Percentiles rank a stretch among this genome's conserved stretches.
Conservation (phyloP, 306 rosid species). For the Malus asiatica region DNA sequence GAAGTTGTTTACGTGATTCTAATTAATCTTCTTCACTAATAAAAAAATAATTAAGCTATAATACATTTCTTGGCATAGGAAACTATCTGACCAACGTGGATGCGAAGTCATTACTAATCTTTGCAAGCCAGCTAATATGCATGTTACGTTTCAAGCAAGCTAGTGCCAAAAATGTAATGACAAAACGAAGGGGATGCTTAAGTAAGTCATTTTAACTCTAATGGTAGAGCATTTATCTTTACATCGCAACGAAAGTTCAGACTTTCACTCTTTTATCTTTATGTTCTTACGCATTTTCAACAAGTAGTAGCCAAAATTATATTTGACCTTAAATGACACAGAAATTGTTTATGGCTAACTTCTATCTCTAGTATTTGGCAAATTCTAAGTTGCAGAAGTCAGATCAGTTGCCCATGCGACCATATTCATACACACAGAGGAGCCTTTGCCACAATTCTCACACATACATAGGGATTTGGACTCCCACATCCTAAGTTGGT, state of each 20-base stretch:
- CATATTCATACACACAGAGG: no score
- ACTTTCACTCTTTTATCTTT: not conserved
- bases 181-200: not conserved
- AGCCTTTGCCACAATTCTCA: no score
- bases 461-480: no score
- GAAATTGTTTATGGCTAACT: no score
- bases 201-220: no score
- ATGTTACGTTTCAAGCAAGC: not conserved
- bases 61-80: not conserved
- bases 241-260: not conserved
- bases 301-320: no score
- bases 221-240: not conserved
- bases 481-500: no score
- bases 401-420: no score
- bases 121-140: not conserved
- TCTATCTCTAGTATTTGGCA: no score
- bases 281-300: no score
- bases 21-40: not conserved
- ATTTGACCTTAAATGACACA: no score
- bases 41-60: not conserved
- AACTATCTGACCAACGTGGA: constrained; percentile 7
- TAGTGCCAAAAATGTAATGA: not conserved
- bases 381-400: no score
- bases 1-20: not conserved
- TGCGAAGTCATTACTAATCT: constrained; percentile 1